These are phyloP conservation scores for Cercophora sp. DNA, from an alignment of 495 filamentous ascomycete genomes.

Conservation along the genomic window DNA sequence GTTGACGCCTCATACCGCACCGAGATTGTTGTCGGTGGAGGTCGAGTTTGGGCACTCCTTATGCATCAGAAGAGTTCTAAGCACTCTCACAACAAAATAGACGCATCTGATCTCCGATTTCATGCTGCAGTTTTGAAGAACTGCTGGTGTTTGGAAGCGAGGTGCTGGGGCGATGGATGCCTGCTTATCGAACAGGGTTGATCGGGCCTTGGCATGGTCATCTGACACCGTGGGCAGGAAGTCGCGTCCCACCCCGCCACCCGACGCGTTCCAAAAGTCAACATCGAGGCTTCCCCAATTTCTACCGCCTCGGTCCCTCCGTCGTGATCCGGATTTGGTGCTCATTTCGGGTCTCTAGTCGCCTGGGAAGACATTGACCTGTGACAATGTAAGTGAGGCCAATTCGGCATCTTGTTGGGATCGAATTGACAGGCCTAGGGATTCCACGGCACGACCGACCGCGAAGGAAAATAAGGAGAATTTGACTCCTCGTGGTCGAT, in stretches of 20 bases:
- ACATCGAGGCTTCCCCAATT: not conserved
- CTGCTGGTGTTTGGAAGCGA: too few relatives aligned
- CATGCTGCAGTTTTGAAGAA: too few relatives aligned
- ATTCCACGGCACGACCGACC: constrained; percentile 11
- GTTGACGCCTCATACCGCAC: too few relatives aligned
- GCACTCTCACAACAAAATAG: too few relatives aligned
- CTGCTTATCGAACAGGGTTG: too few relatives aligned
- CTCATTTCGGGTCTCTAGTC: not conserved
- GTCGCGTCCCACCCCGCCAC: not conserved
- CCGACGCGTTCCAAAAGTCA: not conserved
- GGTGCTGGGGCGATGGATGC: too few relatives aligned
- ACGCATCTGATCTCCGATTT: too few relatives aligned
- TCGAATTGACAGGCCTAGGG: not conserved
- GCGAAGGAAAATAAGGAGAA: constrained; percentile 32
- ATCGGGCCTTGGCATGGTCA: constrained; percentile 1
- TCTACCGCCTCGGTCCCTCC: not conserved
- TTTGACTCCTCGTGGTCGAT: constrained; percentile 26
- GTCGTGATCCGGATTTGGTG: not conserved
- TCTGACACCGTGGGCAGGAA: constrained; percentile 1
- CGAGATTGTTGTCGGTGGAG: too few relatives aligned
- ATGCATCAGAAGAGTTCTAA: too few relatives aligned
- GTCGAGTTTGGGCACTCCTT: too few relatives aligned
- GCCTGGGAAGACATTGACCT: not conserved
- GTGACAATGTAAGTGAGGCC: not conserved
- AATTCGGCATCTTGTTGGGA: not conserved